Evolutionary conservation across 192 early-diverging fungal genomes (phyloP).

Genomic region (Powellomyces hirtus): DNA sequence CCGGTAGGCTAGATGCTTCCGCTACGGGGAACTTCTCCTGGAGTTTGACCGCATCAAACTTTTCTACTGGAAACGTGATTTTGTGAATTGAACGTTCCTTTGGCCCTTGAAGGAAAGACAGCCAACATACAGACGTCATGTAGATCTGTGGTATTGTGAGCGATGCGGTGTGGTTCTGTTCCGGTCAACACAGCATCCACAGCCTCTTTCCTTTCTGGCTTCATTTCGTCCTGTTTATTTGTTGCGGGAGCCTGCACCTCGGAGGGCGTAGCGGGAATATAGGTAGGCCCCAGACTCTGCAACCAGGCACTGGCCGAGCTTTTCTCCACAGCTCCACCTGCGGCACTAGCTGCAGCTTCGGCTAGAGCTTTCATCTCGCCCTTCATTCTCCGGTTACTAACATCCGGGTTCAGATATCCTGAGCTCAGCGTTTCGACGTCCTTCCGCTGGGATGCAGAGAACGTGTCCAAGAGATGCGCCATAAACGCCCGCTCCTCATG

Average conservation of each 20-base stretch:
- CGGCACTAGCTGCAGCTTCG: no score
- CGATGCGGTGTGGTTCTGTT: neutral
- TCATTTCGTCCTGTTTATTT: no score
- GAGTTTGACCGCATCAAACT: conserved; percentile 42
- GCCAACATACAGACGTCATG: neutral
- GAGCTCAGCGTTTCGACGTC: conserved; percentile 31
- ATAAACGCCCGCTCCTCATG: conserved; percentile 15
- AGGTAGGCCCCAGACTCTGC: no score
- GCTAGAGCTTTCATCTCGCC: neutral
- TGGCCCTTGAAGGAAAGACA: conserved; percentile 11
- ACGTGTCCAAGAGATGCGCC: conserved; percentile 2
- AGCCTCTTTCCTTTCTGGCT: no score
- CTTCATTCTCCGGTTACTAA: conserved; percentile 27
- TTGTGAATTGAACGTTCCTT: no score
- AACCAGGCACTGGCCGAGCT: neutral
- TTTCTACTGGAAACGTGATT: conserved; percentile 27
- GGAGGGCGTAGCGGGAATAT: no score
- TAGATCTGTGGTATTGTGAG: conserved; percentile 13
- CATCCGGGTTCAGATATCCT: conserved; percentile 42
- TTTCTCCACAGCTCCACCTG: neutral
- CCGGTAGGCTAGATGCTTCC: neutral
- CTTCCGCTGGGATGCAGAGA: conserved; percentile 11
- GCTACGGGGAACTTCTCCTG: conserved; percentile 1
- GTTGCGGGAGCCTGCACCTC: no score
- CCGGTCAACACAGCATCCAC: no score